A percentile compares a stretch with the other conserved stretches of the same genome.
These are phyloP conservation scores for Pseudopyricularia javanii DNA, from an alignment of 2,329 filamentous ascomycete species.

Conservation along the genomic window DNA sequence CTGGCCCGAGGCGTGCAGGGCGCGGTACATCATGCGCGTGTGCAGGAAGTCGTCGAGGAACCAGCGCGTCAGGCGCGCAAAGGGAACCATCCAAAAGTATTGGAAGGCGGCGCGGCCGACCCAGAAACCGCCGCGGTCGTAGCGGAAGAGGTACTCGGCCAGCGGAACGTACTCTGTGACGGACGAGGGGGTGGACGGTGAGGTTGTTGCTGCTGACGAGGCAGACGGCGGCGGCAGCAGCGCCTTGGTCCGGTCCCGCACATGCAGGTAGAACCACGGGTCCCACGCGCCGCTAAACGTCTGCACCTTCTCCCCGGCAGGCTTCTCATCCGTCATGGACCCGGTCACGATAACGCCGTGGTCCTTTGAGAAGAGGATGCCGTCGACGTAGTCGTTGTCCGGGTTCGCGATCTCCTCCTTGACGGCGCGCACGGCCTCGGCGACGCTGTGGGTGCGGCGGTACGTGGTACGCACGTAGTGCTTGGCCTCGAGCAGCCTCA, in stretches of 20 bases:
- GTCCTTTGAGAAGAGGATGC: constrained; percentile 50
- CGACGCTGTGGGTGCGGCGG: constrained; percentile 34
- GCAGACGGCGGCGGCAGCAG: constrained; percentile 7
- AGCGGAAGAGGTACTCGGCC: constrained; percentile 64
- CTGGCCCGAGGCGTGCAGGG: constrained; percentile 55
- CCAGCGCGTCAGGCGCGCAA: constrained; percentile 53
- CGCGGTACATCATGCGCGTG: constrained; percentile 63
- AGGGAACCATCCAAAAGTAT: constrained; percentile 54
- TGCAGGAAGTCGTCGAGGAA: constrained; percentile 62
- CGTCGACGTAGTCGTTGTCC: constrained; percentile 59
- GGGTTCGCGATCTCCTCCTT: constrained; percentile 28
- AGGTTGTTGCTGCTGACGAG: constrained; percentile 9
- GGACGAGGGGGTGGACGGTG: constrained; percentile 10
- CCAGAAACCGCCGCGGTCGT: constrained; percentile 68
- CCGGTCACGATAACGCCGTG: constrained; percentile 58
- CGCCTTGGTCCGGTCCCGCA: constrained; percentile 29
- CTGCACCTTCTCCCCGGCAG: constrained; percentile 27
- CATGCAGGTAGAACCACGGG: constrained; percentile 70
- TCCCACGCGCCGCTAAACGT: constrained; percentile 47
- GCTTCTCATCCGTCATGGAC: constrained; percentile 41
- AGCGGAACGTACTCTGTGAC: constrained; percentile 49
- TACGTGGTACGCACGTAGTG: constrained; percentile 53
- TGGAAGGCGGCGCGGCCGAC: constrained; percentile 52
- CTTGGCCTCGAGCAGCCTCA: constrained; percentile 48
- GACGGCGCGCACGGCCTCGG: constrained; percentile 34